Conservation (phyloP, 2,329 filamentous ascomycete genomes). For the Didymella sp. region DNA sequence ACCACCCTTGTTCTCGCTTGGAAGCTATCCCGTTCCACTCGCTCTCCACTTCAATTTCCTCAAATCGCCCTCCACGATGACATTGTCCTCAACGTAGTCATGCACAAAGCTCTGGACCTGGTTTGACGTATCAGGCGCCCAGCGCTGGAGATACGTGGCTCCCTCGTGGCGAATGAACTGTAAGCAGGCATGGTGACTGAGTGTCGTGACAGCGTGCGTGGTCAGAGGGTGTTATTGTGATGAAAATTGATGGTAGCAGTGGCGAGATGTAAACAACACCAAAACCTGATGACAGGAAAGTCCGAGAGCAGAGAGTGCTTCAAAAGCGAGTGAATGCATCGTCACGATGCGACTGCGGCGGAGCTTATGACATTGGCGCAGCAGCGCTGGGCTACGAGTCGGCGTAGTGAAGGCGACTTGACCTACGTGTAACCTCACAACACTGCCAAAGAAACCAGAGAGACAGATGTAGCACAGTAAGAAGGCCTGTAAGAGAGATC, state of each 20-base stretch:
- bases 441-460: not conserved
- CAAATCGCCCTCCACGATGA: not conserved
- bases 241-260: not conserved
- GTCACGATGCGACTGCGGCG: not conserved
- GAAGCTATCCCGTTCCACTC: not conserved
- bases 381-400: not conserved
- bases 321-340: not conserved
- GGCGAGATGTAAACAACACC: not conserved
- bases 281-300: not conserved
- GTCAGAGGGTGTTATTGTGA: not conserved
- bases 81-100: not conserved
- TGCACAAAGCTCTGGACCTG: not conserved
- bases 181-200: not conserved
- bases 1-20: not conserved
- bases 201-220: not conserved
- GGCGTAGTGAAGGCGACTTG: constrained; percentile 2
- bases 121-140: not conserved
- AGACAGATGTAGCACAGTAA: not conserved
- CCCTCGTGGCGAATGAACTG: not conserved
- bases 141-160: not conserved
- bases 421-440: not conserved
- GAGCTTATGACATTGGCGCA: not conserved
- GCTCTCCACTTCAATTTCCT: not conserved
- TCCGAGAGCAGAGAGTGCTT: not conserved
- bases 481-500: not conserved